These are phyloP conservation scores for Colletotrichum phormii DNA, from an alignment of 2,329 filamentous ascomycete genomes.

Conservation along the genomic window DNA sequence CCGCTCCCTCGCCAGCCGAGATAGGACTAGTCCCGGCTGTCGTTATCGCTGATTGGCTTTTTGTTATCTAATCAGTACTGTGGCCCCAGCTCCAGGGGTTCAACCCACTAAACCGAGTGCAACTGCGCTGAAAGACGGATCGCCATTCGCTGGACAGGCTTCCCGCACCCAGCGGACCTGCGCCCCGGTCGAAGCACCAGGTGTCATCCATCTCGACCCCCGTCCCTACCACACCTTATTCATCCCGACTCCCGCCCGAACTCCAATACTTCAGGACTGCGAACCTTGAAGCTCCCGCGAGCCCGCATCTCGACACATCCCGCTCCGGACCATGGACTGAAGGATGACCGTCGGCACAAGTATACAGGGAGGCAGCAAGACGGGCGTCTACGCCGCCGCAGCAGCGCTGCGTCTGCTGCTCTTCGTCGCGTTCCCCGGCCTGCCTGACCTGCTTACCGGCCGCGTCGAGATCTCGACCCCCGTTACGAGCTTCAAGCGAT, in stretches of 20 bases:
- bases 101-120: constrained; percentile 28
- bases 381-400: constrained; percentile 77
- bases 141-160: constrained; percentile 24
- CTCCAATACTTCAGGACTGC: neutral
- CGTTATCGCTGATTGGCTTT: neutral
- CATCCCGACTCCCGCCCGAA: constrained; percentile 27
- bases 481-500: constrained; percentile 96
- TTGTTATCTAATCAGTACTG: constrained; percentile 29
- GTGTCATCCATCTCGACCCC: constrained; percentile 40
- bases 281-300: constrained; percentile 18
- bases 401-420: constrained; percentile 83
- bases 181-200: constrained; percentile 37
- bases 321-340: constrained; percentile 35
- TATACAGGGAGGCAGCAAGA: constrained; percentile 53
- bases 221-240: constrained; percentile 25
- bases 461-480: constrained; percentile 97
- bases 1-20: constrained; percentile 32
- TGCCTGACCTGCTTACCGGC: constrained; percentile 87
- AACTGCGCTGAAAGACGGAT: constrained; percentile 15
- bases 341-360: constrained; percentile 43
- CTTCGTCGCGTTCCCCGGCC: constrained; percentile 82
- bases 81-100: constrained; percentile 29
- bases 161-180: constrained; percentile 1
- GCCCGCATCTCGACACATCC: constrained; percentile 7
- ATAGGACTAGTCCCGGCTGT: neutral